Base-by-base conservation (phyloP, 768 basidiomycete species). In the Strobilomyces echinocephalus region DNA sequence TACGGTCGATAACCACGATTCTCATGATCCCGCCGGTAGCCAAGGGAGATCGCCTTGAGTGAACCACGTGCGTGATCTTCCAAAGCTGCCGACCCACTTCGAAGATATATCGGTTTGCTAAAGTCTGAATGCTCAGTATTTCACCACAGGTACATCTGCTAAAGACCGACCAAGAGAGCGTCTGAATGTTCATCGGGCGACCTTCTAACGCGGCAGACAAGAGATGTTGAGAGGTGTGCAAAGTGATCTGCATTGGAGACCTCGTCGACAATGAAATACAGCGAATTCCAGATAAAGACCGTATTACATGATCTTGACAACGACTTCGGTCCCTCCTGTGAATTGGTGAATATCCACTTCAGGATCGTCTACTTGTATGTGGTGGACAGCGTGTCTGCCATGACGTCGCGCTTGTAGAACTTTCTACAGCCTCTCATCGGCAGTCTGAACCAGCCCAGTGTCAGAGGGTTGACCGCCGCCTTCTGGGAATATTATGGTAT, bases 161-260 rank as follows among this genome's bases (percentile, higher is more conserved):
- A 91, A 74, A n/a, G 87, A 87, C 90, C 91, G 87, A 87, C 90
- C 91, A 92, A 2, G 86, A 85, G 20, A 91, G 76, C 3, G 91
- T 92, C 8, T 82, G 81, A 26, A 91, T 73, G 31, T 79, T 68
- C 36, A 88, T n/a, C n/a, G n/a, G 74, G 4, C 71, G 72, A 21
- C 76, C 74, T 62, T 91, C 88, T 5, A 92, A 74, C n/a, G 91
- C 74, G n/a, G n/a, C n/a, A n/a, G n/a, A n/a, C n/a, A n/a, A n/a
- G n/a, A 1, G 75, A 57, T 91, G 91, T 62, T 92, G 91, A 0
- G 86, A 85, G 1, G 89, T 91, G 67, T 93, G 90, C 80, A 89
- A 82, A 15, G 83, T 80, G 85, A 88, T 88, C 86, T 89, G 59
- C 41, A 40, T 24, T 35, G 11, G 24, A 46, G 21, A 35, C 18